Conservation (phyloP, 2,329 filamentous ascomycete genomes). For the Sphaceloma murrayae region DNA sequence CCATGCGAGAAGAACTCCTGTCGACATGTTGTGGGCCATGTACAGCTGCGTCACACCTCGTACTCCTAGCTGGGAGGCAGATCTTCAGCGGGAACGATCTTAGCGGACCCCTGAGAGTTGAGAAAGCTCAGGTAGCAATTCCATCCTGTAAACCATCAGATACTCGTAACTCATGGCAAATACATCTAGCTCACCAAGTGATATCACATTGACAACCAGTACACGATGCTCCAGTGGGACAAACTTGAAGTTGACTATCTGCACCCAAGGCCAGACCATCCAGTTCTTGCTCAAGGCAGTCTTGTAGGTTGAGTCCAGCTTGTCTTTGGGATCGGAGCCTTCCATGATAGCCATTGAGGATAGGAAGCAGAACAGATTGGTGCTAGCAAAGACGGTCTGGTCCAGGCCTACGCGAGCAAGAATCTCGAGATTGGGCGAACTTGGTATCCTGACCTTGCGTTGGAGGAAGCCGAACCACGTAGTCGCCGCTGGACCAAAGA, state of each 20-base stretch:
- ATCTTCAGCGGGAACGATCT: conserved; percentile 15
- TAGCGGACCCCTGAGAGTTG: conserved; percentile 35
- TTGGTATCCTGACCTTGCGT: conserved; percentile 53
- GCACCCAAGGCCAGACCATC: conserved; percentile 78
- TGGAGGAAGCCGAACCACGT: conserved; percentile 79
- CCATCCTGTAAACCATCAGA: conserved; percentile 39
- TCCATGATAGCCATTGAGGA: conserved; percentile 60
- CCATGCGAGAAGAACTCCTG: too few relatives aligned
- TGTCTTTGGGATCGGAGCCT: conserved; percentile 49
- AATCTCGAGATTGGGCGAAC: conserved; percentile 58
- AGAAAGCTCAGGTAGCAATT: conserved; percentile 51
- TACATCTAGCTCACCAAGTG: conserved; percentile 51
- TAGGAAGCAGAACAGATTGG: conserved; percentile 72
- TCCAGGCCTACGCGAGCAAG: conserved; percentile 69
- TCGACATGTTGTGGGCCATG: too few relatives aligned
- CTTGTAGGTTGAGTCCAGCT: conserved; percentile 61
- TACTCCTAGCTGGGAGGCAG: conserved; percentile 18
- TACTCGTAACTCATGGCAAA: too few relatives aligned
- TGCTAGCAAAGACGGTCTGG: conserved; percentile 75
- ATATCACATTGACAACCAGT: conserved; percentile 76
- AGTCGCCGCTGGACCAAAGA: conserved; percentile 82
- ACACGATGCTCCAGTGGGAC: conserved; percentile 76
- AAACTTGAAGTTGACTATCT: conserved; percentile 78
- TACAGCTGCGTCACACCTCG: conserved; percentile 7
- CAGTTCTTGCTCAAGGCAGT: conserved; percentile 72